phyloP scores from a whole-genome alignment of 2,329 filamentous ascomycete species.

The Talaromyces atroroseus region DNA sequence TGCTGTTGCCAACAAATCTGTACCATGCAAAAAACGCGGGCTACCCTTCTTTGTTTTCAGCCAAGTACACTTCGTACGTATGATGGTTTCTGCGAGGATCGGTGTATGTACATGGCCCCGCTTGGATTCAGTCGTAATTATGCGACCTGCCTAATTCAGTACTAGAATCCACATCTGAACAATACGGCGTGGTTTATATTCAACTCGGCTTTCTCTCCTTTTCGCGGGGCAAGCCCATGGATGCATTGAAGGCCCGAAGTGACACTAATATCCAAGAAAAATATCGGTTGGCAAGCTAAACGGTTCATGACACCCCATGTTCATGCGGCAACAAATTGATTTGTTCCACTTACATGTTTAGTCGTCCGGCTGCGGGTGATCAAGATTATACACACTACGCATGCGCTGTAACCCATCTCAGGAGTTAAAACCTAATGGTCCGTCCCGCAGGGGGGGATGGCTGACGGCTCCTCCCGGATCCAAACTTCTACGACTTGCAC shows the following conservation, averaged over 20 bases:
- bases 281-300: neutral
- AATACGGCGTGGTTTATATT: neutral
- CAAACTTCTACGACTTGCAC: neutral
- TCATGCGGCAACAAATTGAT: neutral
- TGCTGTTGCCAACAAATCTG: neutral
- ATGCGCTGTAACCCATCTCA: neutral
- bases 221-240: neutral
- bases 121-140: neutral
- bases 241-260: neutral
- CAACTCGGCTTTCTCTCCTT: neutral
- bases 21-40: neutral
- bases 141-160: slow-evolving; percentile 9
- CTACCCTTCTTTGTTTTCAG: neutral
- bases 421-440: neutral
- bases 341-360: neutral
- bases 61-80: neutral
- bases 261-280: neutral
- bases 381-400: neutral
- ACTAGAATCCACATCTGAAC: neutral
- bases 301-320: neutral
- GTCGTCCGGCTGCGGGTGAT: neutral
- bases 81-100: neutral
- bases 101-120: neutral
- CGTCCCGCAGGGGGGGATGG: neutral
- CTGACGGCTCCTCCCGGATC: neutral